These are phyloP conservation scores for Trichoderma afroharzianum DNA, from an alignment of 2,329 filamentous ascomycete genomes.

Conservation along the genomic window DNA sequence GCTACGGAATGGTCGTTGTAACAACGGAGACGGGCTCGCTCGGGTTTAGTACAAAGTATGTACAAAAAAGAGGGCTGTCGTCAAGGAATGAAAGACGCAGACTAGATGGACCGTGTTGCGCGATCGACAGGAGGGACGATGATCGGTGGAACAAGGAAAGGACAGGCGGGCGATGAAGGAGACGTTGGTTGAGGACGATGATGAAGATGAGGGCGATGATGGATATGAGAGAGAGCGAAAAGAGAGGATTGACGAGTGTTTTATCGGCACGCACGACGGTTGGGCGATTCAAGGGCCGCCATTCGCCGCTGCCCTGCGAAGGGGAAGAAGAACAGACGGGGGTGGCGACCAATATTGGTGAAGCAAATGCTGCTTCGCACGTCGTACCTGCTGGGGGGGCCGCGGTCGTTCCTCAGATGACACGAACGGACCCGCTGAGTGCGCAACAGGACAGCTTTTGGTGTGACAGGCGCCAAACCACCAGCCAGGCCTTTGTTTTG, in stretches of 20 bases:
- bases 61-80: not conserved
- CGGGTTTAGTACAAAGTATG: not conserved
- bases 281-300: slow-evolving; percentile 15
- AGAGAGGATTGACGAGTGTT: slow-evolving; percentile 6
- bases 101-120: slow-evolving; percentile 4
- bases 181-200: not conserved
- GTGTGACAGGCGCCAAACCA: slow-evolving; percentile 16
- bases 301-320: slow-evolving; percentile 18
- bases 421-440: slow-evolving; percentile 16
- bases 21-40: not conserved
- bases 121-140: slow-evolving; percentile 15
- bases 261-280: slow-evolving; percentile 10
- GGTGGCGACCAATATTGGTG: slow-evolving; percentile 19
- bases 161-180: not conserved
- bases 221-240: not conserved
- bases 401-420: slow-evolving; percentile 16
- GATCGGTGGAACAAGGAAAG: not conserved
- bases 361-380: slow-evolving; percentile 17
- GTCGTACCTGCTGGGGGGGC: slow-evolving; percentile 19
- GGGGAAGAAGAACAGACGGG: slow-evolving; percentile 11
- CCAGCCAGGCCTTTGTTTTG: not conserved
- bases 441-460: slow-evolving; percentile 7
- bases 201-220: not conserved
- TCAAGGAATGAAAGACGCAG: not conserved
- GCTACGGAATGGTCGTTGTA: not conserved